These are phyloP conservation scores for Volutella citrinella DNA, from an alignment of 2,329 filamentous ascomycete species.

Conservation along the genomic window DNA sequence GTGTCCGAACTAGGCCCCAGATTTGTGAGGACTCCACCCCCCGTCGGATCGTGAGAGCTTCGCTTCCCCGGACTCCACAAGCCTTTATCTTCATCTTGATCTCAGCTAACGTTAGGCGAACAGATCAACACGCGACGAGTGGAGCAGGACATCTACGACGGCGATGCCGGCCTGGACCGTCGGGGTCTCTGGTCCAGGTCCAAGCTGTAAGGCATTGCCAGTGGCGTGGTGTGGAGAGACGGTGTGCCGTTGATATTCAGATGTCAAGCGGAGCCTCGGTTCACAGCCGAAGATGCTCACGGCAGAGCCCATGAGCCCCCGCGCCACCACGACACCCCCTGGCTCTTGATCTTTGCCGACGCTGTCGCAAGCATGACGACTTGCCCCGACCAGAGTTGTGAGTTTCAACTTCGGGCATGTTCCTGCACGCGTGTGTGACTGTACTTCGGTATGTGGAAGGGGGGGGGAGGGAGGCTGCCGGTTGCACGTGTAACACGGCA, in stretches of 20 bases:
- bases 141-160: constrained; percentile 85
- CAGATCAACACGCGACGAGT: constrained; percentile 79
- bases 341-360: no score
- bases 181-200: constrained; percentile 49
- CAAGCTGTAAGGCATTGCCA: constrained; percentile 39
- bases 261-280: constrained; percentile 25
- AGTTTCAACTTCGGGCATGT: no score
- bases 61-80: constrained; percentile 21
- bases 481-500: no score
- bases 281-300: constrained; percentile 9
- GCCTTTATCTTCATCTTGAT: constrained; percentile 14
- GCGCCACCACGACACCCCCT: no score
- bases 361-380: no score
- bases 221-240: constrained; percentile 2
- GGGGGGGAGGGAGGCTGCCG: no score
- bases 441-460: no score
- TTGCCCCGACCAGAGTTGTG: no score
- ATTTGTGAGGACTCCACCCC: no score
- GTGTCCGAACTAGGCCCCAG: constrained; percentile 71
- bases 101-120: constrained; percentile 19
- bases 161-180: constrained; percentile 62
- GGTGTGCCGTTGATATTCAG: constrained; percentile 14
- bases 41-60: no score
- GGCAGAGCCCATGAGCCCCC: no score
- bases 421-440: no score